A percentile compares a stretch with the other conserved stretches of the same genome.
These are phyloP conservation scores for Lactifluus piperatus DNA, from an alignment of 768 basidiomycete genomes.

Conservation along the genomic window DNA sequence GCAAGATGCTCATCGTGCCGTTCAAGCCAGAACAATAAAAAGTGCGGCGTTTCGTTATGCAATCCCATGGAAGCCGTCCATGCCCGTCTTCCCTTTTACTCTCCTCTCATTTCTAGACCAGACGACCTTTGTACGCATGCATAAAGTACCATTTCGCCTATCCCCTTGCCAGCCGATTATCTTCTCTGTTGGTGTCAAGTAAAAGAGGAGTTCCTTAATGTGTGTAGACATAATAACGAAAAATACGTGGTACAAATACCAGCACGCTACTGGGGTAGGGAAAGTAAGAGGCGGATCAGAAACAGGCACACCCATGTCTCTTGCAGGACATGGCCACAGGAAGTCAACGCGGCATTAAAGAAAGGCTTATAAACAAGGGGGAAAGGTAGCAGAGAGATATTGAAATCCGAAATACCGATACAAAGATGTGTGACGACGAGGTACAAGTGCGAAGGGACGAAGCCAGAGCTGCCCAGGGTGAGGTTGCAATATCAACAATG, in stretches of 20 bases:
- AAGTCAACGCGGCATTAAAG: not conserved
- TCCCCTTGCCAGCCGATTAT: no score
- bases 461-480: not conserved
- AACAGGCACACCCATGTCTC: not conserved
- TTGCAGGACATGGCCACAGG: not conserved
- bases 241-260: slow-evolving; percentile 15
- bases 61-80: not conserved
- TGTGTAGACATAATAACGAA: not conserved
- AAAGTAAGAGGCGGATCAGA: not conserved
- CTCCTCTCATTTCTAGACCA: not conserved
- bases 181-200: not conserved
- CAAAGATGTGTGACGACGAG: slow-evolving; percentile 5
- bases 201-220: not conserved
- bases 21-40: slow-evolving; percentile 41
- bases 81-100: not conserved
- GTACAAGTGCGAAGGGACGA: slow-evolving; percentile 1
- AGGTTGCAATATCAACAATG: not conserved
- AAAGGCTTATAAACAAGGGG: slow-evolving; percentile 10
- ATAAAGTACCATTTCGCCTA: not conserved
- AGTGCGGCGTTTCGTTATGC: not conserved
- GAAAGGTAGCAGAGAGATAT: not conserved
- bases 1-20: slow-evolving; percentile 82
- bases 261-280: not conserved
- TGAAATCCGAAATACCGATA: slow-evolving; percentile 13
- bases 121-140: not conserved